phyloP scores from a whole-genome alignment of 345 rosid species.

The Populus tremula region DNA sequence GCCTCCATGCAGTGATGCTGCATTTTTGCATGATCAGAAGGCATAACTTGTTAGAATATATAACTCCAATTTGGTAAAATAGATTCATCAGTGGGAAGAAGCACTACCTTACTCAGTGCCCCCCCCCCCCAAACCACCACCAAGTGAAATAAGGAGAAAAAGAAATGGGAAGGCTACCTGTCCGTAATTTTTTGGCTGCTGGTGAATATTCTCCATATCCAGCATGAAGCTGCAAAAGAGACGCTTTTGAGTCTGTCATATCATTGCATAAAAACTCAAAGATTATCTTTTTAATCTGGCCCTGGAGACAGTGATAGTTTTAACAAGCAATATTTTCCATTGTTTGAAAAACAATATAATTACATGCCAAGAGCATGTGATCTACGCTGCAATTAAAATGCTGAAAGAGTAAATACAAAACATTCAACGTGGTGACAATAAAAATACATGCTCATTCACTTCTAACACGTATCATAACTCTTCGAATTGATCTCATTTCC shows the following conservation, averaged over 20 bases:
- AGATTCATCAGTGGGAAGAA: background rate
- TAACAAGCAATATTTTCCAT: background rate
- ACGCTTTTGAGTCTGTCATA: conserved; percentile 4
- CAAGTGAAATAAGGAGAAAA: background rate
- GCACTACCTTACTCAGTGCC: background rate
- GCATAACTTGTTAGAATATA: background rate
- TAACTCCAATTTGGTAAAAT: background rate
- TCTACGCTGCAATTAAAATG: background rate
- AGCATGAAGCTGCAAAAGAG: conserved; percentile 73
- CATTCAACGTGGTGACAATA: background rate
- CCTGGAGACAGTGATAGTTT: background rate
- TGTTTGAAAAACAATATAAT: background rate
- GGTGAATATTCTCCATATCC: conserved; percentile 53
- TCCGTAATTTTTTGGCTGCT: conserved; percentile 47
- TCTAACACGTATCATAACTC: background rate
- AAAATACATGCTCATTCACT: background rate
- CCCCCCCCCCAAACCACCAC: background rate
- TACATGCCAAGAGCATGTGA: background rate
- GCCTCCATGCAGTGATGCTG: conserved; percentile 45
- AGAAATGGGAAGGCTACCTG: conserved; percentile 29
- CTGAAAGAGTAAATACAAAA: background rate
- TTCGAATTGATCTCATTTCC: background rate
- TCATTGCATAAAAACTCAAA: background rate
- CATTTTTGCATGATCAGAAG: conserved; percentile 22
- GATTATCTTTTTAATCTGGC: background rate